Percentiles rank a stretch among this genome's conserved stretches.
phyloP scores from a whole-genome alignment of 2,329 filamentous ascomycete genomes.

The Fusarium sp. region DNA sequence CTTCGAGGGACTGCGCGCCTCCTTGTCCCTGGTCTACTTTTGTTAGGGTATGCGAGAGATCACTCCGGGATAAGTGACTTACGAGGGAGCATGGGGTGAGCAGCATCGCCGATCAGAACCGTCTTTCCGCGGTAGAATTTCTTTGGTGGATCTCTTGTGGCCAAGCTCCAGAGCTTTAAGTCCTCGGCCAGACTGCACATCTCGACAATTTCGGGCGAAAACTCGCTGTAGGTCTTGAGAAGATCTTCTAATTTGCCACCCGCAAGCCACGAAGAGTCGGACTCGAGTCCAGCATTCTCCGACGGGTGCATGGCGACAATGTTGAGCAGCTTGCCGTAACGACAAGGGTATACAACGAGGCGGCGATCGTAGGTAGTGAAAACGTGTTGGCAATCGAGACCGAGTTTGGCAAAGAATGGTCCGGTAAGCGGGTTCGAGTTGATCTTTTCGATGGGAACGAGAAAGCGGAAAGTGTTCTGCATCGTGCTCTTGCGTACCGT shows the following conservation, averaged over 20 bases:
- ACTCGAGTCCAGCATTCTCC: not conserved
- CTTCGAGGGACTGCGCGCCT: constrained; percentile 19
- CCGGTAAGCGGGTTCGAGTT: not conserved
- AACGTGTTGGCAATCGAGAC: constrained; percentile 8
- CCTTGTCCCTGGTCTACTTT: constrained; percentile 23
- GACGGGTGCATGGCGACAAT: constrained; percentile 2
- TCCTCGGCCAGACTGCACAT: constrained; percentile 9
- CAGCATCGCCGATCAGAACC: constrained; percentile 16
- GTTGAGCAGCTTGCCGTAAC: not conserved
- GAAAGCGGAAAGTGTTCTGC: constrained; percentile 9
- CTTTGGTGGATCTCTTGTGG: constrained; percentile 1
- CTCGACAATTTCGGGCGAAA: not conserved
- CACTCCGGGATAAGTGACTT: not conserved
- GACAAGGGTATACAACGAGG: constrained; percentile 7
- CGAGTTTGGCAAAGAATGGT: not conserved
- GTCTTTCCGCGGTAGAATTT: constrained; percentile 14
- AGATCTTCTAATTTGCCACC: constrained; percentile 1
- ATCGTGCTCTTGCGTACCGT: not conserved
- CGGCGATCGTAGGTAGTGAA: not conserved
- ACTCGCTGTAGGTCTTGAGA: not conserved
- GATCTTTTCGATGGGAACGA: constrained; percentile 10
- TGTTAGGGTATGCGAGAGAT: not conserved
- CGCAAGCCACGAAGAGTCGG: constrained; percentile 6
- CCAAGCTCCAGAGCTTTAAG: constrained; percentile 16
- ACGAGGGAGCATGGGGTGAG: constrained; percentile 29